These are phyloP conservation scores for Eustoma russellianum DNA, from an alignment of 257 asterid genomes.

Conservation along the genomic window DNA sequence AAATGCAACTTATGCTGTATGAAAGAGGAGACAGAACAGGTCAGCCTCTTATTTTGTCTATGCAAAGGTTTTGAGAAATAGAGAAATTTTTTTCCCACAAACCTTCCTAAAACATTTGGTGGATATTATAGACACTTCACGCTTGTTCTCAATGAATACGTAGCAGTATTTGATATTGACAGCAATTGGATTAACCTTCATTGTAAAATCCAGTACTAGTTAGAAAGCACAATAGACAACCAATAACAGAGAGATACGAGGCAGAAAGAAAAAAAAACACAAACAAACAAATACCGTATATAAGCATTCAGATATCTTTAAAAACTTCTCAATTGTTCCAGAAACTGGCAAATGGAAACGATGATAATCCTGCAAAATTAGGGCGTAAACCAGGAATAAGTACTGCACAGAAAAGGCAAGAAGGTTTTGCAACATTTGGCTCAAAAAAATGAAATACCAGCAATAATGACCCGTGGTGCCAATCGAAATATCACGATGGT, in stretches of 20 bases:
- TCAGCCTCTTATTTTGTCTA: neutral
- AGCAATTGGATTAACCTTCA: conserved; percentile 97
- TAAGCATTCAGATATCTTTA: conserved; percentile 82
- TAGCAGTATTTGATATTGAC: conserved; percentile 98
- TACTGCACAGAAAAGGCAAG: neutral
- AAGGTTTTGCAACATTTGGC: neutral
- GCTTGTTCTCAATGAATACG: conserved; percentile 95
- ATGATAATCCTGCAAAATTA: conserved; percentile 80
- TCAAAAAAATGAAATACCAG: conserved; percentile 7
- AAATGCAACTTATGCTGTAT: neutral
- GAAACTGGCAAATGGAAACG: conserved; percentile 92
- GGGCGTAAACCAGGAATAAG: neutral
- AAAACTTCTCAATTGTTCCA: conserved; percentile 78
- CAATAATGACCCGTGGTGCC: conserved; percentile 84
- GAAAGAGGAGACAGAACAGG: too few species aligned
- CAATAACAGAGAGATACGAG: neutral
- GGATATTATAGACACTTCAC: conserved; percentile 70
- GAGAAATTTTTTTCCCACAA: conserved; percentile 18
- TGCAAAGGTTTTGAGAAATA: too few species aligned
- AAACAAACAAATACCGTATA: conserved; percentile 57
- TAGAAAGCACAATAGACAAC: neutral
- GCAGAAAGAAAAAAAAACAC: neutral
- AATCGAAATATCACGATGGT: conserved; percentile 86
- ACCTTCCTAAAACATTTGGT: conserved; percentile 92
- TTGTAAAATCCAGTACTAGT: conserved; percentile 1